Conservation (phyloP, 805 yeast species). For the Lachancea thermotolerans region DNA sequence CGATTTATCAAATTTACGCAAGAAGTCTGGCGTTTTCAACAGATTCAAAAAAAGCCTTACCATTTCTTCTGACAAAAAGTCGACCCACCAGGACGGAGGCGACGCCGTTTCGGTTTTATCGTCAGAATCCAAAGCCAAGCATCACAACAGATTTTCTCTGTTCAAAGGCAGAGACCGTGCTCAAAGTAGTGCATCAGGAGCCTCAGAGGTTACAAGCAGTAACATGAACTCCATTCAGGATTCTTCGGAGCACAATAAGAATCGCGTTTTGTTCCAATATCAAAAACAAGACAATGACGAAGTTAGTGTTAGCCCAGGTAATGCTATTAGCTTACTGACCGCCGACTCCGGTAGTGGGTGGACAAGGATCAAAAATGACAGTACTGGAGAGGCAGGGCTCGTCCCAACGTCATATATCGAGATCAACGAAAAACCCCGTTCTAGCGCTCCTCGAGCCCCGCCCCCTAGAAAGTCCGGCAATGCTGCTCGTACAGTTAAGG, state of each 20-base stretch:
- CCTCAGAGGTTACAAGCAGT: constrained; percentile 8
- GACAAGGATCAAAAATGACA: constrained; percentile 55
- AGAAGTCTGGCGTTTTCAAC: constrained; percentile 53
- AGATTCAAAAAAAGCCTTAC: constrained; percentile 26
- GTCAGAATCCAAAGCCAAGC: constrained; percentile 8
- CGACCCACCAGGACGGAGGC: constrained; percentile 9
- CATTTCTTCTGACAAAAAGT: constrained; percentile 13
- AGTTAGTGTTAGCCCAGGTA: constrained; percentile 53
- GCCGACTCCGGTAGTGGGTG: constrained; percentile 91
- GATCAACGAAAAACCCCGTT: constrained; percentile 27
- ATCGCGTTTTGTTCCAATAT: constrained; percentile 59
- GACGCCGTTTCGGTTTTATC: constrained; percentile 21
- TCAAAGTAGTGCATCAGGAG: constrained; percentile 4
- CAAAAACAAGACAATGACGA: constrained; percentile 72
- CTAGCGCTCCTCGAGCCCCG: constrained; percentile 35
- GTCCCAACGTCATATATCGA: constrained; percentile 82
- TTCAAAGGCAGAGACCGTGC: constrained; percentile 6
- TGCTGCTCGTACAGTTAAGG: constrained; percentile 45
- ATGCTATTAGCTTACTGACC: constrained; percentile 48
- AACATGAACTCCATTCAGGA: constrained; percentile 8
- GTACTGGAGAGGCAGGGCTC: constrained; percentile 54
- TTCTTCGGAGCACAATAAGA: constrained; percentile 8
- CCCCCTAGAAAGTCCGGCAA: constrained; percentile 47
- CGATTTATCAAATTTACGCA: constrained; percentile 41
- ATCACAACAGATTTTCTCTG: constrained; percentile 5